Conservation (phyloP, 805 yeast genomes). For the Komagataella phaffii region DNA sequence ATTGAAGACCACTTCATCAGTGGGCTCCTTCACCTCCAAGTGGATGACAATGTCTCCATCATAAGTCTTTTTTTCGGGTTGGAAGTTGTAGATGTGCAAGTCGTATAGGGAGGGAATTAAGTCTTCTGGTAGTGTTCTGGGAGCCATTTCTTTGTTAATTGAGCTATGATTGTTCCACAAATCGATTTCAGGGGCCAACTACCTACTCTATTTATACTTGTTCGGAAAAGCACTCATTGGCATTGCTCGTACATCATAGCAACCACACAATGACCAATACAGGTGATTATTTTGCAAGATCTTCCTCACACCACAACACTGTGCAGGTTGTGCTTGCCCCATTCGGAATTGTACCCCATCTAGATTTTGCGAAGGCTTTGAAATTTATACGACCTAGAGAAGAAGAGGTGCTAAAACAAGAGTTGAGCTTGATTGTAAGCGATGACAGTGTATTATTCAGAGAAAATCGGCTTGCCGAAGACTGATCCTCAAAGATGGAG, state of each 20-base stretch:
- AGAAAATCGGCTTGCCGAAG: conserved; percentile 45
- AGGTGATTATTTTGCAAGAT: background rate
- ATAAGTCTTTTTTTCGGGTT: conserved; percentile 29
- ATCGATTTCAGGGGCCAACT: background rate
- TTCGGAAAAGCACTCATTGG: background rate
- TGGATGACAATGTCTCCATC: conserved; percentile 33
- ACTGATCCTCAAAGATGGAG: conserved; percentile 74
- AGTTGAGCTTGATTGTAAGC: background rate
- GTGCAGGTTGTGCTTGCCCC: background rate
- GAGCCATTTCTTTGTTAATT: background rate
- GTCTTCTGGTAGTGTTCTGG: conserved; percentile 15
- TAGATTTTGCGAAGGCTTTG: too few species aligned
- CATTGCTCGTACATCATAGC: background rate
- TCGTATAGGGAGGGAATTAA: conserved; percentile 69
- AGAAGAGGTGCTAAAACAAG: too few species aligned
- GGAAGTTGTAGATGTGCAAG: conserved; percentile 47
- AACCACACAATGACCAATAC: background rate
- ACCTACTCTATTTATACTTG: background rate
- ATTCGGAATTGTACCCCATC: background rate
- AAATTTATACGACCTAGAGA: too few species aligned
- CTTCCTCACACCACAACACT: background rate
- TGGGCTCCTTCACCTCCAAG: conserved; percentile 26
- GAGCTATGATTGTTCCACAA: background rate
- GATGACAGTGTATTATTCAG: conserved; percentile 35
- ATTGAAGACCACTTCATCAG: conserved; percentile 33